phyloP scores from a whole-genome alignment of 208 protist species.

The Vickermania spadyakhi region DNA sequence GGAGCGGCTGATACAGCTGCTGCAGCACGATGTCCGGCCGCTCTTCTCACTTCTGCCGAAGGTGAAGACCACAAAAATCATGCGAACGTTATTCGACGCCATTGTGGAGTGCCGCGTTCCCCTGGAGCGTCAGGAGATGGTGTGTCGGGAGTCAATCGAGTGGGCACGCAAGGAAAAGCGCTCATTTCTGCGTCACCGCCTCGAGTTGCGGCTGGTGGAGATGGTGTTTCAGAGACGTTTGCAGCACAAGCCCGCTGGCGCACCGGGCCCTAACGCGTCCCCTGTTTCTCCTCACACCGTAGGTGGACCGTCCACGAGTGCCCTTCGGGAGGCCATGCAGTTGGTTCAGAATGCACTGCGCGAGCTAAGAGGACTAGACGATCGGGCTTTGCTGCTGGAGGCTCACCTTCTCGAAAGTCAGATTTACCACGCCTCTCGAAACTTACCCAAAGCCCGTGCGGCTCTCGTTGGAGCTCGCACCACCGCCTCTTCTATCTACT shows the following conservation, averaged over 20 bases:
- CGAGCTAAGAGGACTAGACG: slow-evolving; percentile 96
- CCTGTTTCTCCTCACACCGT: not conserved
- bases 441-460: slow-evolving; percentile 91
- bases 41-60: slow-evolving; percentile 85
- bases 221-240: slow-evolving; percentile 79
- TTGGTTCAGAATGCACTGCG: slow-evolving; percentile 77
- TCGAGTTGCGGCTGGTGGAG: slow-evolving; percentile 91
- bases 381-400: slow-evolving; percentile 97
- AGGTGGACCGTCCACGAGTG: not conserved
- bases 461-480: slow-evolving; percentile 96
- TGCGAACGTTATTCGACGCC: slow-evolving; percentile 81
- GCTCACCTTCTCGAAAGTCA: slow-evolving; percentile 96
- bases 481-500: slow-evolving; percentile 98
- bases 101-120: slow-evolving; percentile 77
- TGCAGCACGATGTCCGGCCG: slow-evolving; percentile 33
- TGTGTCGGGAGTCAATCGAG: slow-evolving; percentile 92
- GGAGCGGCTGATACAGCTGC: slow-evolving; percentile 48
- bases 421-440: slow-evolving; percentile 91
- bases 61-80: slow-evolving; percentile 88
- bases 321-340: slow-evolving; percentile 14
- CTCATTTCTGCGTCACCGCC: slow-evolving; percentile 95
- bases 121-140: slow-evolving; percentile 70
- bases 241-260: not conserved
- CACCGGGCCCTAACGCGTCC: not conserved
- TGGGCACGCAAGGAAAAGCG: slow-evolving; percentile 94